These are phyloP conservation scores for Neoboletus subvelutipes DNA, from an alignment of 768 basidiomycete species.

Conservation along the genomic window DNA sequence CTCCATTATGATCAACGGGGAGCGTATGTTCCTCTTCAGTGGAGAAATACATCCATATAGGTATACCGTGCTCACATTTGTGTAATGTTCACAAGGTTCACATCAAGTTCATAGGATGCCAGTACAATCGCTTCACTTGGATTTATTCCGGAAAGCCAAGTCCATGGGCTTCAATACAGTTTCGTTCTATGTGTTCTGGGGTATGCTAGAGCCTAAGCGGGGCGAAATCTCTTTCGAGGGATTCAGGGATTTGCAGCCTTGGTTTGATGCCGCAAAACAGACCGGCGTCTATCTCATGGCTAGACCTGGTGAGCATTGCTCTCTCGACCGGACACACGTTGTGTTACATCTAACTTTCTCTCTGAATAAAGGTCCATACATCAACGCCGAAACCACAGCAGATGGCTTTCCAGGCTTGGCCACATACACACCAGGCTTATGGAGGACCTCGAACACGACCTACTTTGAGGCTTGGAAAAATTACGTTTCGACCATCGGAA, in stretches of 20 bases:
- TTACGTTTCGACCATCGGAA: conserved; percentile 51
- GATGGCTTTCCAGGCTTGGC: conserved; percentile 58
- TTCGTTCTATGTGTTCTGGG: conserved; percentile 62
- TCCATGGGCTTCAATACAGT: conserved; percentile 40
- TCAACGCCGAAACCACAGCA: conserved; percentile 35
- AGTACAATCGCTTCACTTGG: conserved; percentile 37
- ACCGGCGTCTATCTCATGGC: conserved; percentile 30
- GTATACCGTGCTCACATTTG: neutral
- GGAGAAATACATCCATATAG: conserved; percentile 67
- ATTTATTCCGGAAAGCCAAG: conserved; percentile 63
- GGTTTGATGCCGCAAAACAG: conserved; percentile 29
- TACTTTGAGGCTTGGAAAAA: conserved; percentile 53
- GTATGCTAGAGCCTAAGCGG: conserved; percentile 39
- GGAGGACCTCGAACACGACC: conserved; percentile 49
- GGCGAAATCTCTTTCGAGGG: conserved; percentile 54
- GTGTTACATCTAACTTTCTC: neutral
- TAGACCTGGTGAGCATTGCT: conserved; percentile 21
- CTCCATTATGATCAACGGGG: conserved; percentile 56
- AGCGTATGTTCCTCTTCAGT: conserved; percentile 55
- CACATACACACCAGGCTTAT: conserved; percentile 48
- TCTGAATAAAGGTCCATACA: conserved; percentile 23
- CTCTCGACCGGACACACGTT: neutral
- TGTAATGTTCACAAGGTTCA: neutral
- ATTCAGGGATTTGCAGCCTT: conserved; percentile 36
- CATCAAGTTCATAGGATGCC: conserved; percentile 28